Conservation (phyloP, 306 rosid species). For the Cicer judaicum region DNA sequence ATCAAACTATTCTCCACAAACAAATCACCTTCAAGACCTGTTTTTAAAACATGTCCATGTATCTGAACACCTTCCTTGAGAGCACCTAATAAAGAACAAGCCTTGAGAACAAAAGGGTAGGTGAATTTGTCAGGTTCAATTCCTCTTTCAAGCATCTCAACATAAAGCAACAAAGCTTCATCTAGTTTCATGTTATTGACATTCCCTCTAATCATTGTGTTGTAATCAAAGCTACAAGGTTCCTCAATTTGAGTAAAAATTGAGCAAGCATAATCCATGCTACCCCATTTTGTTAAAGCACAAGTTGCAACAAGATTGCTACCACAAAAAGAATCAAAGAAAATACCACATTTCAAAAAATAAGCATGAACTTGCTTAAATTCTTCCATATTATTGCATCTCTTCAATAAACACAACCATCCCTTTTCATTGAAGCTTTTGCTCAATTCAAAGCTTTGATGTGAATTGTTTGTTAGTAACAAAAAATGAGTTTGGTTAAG, state of each 20-base stretch:
- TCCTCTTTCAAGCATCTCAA: slow-evolving; percentile 67
- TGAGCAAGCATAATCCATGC: slow-evolving; percentile 89
- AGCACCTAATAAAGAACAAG: slow-evolving; percentile 61
- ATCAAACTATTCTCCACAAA: slow-evolving; percentile 85
- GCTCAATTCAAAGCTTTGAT: slow-evolving; percentile 53
- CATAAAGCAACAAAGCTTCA: slow-evolving; percentile 60
- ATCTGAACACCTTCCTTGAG: slow-evolving; percentile 64
- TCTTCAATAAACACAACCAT: slow-evolving; percentile 62
- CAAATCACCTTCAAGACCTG: slow-evolving; percentile 64
- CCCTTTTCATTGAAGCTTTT: slow-evolving; percentile 63
- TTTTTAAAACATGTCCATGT: slow-evolving; percentile 73
- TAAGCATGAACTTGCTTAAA: slow-evolving; percentile 75
- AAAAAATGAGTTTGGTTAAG: slow-evolving; percentile 62
- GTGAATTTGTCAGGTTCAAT: slow-evolving; percentile 77
- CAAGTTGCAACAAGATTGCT: slow-evolving; percentile 76
- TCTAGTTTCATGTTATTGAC: slow-evolving; percentile 56
- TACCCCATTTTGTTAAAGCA: slow-evolving; percentile 81
- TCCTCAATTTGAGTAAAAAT: slow-evolving; percentile 70
- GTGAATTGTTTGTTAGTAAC: slow-evolving; percentile 53
- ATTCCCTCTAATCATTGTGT: slow-evolving; percentile 74
- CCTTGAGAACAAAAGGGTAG: slow-evolving; percentile 72
- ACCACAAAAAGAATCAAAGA: slow-evolving; percentile 65
- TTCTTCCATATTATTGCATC: slow-evolving; percentile 71
- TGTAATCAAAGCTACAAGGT: slow-evolving; percentile 72
- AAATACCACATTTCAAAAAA: slow-evolving; percentile 65